Conservation (phyloP, 2,329 filamentous ascomycete genomes). For the Aspergillus fructus region DNA sequence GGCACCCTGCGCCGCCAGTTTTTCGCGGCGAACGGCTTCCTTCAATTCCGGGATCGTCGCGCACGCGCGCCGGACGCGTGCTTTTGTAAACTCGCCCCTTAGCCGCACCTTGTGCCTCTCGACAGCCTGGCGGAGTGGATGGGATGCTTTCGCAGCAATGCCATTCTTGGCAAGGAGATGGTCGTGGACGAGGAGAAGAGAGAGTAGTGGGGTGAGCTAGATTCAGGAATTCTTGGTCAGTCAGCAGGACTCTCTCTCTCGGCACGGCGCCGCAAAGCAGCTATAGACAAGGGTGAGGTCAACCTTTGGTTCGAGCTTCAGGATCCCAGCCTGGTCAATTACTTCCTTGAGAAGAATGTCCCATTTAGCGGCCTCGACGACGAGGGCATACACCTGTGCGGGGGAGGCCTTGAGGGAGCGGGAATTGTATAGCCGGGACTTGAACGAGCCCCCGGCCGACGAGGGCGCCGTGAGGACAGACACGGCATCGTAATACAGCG, state of each 20-base stretch:
- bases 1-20: constrained; percentile 46
- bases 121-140: constrained; percentile 73
- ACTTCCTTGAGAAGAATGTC: constrained; percentile 81
- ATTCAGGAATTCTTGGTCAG: constrained; percentile 33
- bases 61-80: constrained; percentile 70
- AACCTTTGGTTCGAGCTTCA: constrained; percentile 84
- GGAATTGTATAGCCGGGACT: constrained; percentile 74
- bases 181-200: constrained; percentile 83
- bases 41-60: constrained; percentile 65
- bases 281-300: background rate
- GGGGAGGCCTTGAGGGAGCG: constrained; percentile 76
- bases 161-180: constrained; percentile 77
- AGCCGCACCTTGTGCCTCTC: constrained; percentile 80
- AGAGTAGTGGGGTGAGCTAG: constrained; percentile 76
- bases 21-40: constrained; percentile 33
- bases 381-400: constrained; percentile 82
- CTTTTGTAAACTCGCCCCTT: constrained; percentile 76
- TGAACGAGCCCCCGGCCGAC: constrained; percentile 76
- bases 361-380: constrained; percentile 88
- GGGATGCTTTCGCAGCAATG: constrained; percentile 74
- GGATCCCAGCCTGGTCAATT: constrained; percentile 74
- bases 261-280: background rate
- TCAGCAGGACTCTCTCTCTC: constrained; percentile 26
- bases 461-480: constrained; percentile 65
- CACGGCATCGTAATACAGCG: constrained; percentile 90